Evolutionary conservation across 2,329 filamentous ascomycete species (phyloP), one percentile per base, ranked within the genome.

Genomic region (Claviceps cyperi): DNA sequence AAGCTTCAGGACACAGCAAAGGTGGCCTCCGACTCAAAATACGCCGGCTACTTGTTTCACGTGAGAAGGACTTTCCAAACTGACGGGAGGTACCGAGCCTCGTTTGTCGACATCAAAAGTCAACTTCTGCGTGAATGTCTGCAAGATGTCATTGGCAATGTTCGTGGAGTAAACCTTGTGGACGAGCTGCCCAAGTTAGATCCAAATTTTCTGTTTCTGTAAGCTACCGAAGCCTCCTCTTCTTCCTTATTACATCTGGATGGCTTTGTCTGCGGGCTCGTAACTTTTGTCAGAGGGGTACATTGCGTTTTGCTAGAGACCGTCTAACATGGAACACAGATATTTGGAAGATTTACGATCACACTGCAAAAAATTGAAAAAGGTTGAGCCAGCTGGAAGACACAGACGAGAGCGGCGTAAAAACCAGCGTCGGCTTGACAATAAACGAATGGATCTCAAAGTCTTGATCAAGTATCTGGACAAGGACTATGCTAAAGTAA

Each of bases 91-190:
- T 90, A 86, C 58, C 73, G 78, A 57, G 60, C 63, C 60, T 89
- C 88, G 0, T 68, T 82, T 14, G 80, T 95, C 46, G 87, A 94
- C 56, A 85, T 95, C 65, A 92, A 90, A 68, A 92, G 86, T 62
- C 88, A 88, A 57, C 68, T 80, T 15, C 72, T 95, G 3, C 82
- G 83, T 7, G 81, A 88, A 54, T 81, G 79, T 21, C 71, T 68
- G 35, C 64, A 67, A 47, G 64, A 68, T 43, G 60, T 67, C 40
- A 65, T 69, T 3, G 64, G 64, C 5, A 60, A 63, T 28, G 57
- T 64, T 39, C 59, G 63, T 40, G 64, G 85, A 15, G 75, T 94
- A 41, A 90, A 82, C 55, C 67, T 94, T 44, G 86, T 91, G 4
- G 84, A 90, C 52, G 86, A 92, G 43, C 83, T 78, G 0, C 87